These are phyloP conservation scores for Penicillium rolfsii DNA, from an alignment of 2,329 filamentous ascomycete species.

Conservation along the genomic window DNA sequence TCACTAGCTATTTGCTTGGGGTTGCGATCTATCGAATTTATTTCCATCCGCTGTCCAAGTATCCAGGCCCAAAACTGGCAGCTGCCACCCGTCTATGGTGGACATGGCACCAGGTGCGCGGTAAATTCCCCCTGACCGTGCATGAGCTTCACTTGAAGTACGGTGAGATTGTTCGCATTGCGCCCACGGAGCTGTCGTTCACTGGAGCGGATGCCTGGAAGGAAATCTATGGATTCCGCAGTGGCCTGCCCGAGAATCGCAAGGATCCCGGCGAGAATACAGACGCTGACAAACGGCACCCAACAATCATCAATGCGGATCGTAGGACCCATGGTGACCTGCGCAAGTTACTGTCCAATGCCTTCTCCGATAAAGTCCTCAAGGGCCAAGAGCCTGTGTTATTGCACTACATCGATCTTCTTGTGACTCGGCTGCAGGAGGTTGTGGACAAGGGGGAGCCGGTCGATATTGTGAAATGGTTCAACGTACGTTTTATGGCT, in stretches of 20 bases:
- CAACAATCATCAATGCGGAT: slow-evolving; percentile 14
- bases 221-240: slow-evolving; percentile 9
- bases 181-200: slow-evolving; percentile 8
- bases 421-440: slow-evolving; percentile 8
- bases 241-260: slow-evolving; percentile 9
- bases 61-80: slow-evolving; percentile 9
- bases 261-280: slow-evolving; percentile 14
- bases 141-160: slow-evolving; percentile 9
- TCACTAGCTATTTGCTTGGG: background rate
- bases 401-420: slow-evolving; percentile 11
- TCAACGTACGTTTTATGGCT: background rate
- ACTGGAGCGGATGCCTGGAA: slow-evolving; percentile 2
- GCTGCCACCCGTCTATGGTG: slow-evolving; percentile 12
- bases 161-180: slow-evolving; percentile 9
- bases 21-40: slow-evolving; percentile 9
- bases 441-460: slow-evolving; percentile 10
- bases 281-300: slow-evolving; percentile 9
- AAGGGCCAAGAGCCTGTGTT: slow-evolving; percentile 13
- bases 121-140: slow-evolving; percentile 8
- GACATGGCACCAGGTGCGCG: slow-evolving; percentile 11
- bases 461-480: slow-evolving; percentile 14
- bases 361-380: slow-evolving; percentile 13
- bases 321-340: slow-evolving; percentile 12
- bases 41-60: slow-evolving; percentile 10
- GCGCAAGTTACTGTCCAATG: slow-evolving; percentile 12